Evolutionary conservation across 2,329 filamentous ascomycete species (phyloP).

Genomic region (Pseudogymnoascus sp.): DNA sequence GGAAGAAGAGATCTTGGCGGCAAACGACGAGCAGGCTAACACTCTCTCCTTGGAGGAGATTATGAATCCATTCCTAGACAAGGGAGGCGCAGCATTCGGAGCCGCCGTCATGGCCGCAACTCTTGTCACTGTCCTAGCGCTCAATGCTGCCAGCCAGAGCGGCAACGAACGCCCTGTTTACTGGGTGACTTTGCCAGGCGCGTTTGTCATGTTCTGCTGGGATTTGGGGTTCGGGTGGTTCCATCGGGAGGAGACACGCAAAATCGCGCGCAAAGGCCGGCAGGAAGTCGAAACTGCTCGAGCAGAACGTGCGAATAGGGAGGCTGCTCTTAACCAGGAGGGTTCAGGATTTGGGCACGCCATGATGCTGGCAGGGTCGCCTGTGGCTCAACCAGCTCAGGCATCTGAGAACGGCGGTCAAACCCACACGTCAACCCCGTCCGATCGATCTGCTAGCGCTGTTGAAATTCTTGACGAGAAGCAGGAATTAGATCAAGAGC

Average conservation of each 20-base stretch:
- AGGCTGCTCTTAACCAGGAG: conserved; percentile 14
- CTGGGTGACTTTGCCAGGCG: conserved; percentile 62
- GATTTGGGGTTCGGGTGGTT: conserved; percentile 58
- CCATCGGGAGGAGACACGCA: conserved; percentile 52
- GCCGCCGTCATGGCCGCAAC: conserved; percentile 59
- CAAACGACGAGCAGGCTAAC: conserved; percentile 44
- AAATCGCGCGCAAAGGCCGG: conserved; percentile 50
- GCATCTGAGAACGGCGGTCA: conserved; percentile 12
- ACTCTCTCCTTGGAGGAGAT: conserved; percentile 61
- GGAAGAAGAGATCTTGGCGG: conserved; percentile 39
- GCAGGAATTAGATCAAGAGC: conserved; percentile 8
- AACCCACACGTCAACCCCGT: conserved; percentile 15
- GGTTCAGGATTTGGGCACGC: not conserved
- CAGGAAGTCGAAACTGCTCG: conserved; percentile 38
- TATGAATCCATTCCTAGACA: conserved; percentile 67
- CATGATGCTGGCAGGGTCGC: not conserved
- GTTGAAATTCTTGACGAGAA: conserved; percentile 17
- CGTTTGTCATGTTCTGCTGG: conserved; percentile 60
- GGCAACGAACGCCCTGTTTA: conserved; percentile 51
- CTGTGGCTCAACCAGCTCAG: conserved; percentile 10
- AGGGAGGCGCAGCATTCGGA: conserved; percentile 55
- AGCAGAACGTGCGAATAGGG: conserved; percentile 32
- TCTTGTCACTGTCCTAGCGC: conserved; percentile 54
- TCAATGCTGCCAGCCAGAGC: conserved; percentile 53
- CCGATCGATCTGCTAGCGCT: conserved; percentile 14